These are phyloP conservation scores for Talaromyces wortmannii DNA, from an alignment of 495 filamentous ascomycete genomes.

Conservation along the genomic window DNA sequence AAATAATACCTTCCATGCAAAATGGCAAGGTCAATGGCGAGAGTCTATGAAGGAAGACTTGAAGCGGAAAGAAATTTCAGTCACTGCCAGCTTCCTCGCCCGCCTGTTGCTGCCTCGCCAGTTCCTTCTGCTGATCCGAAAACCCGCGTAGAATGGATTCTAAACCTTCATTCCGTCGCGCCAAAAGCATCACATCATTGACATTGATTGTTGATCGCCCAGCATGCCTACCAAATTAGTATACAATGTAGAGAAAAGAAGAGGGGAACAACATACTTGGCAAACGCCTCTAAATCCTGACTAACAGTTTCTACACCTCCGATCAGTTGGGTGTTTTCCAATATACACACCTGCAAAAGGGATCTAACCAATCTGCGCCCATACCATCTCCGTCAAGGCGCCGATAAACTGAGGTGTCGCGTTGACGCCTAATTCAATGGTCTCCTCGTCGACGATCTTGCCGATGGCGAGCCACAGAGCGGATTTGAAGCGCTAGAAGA, in stretches of 20 bases:
- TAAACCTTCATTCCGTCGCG: slow-evolving; percentile 79
- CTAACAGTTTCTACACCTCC: slow-evolving; percentile 57
- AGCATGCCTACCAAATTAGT: slow-evolving; percentile 53
- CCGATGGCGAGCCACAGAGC: slow-evolving; percentile 90
- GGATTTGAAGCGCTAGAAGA: slow-evolving; percentile 72
- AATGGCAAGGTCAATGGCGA: too few species aligned
- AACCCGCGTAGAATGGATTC: slow-evolving; percentile 63
- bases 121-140: slow-evolving; percentile 46
- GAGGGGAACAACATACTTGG: slow-evolving; percentile 39
- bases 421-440: slow-evolving; percentile 66
- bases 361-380: slow-evolving; percentile 73
- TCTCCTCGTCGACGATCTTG: slow-evolving; percentile 84
- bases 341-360: not conserved
- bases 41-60: too few species aligned
- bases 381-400: slow-evolving; percentile 85
- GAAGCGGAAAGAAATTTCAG: not conserved
- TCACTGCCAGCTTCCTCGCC: not conserved
- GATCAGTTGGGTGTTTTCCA: not conserved
- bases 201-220: slow-evolving; percentile 73
- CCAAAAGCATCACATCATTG: slow-evolving; percentile 81
- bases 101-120: slow-evolving; percentile 9
- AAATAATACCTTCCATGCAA: too few species aligned
- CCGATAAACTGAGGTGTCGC: slow-evolving; percentile 95
- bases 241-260: not conserved
- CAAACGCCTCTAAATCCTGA: slow-evolving; percentile 74